Evolutionary conservation across 192 early-diverging fungal species (phyloP), one percentile per base, ranked within the genome.

Genomic region (Linderina pennispora): DNA sequence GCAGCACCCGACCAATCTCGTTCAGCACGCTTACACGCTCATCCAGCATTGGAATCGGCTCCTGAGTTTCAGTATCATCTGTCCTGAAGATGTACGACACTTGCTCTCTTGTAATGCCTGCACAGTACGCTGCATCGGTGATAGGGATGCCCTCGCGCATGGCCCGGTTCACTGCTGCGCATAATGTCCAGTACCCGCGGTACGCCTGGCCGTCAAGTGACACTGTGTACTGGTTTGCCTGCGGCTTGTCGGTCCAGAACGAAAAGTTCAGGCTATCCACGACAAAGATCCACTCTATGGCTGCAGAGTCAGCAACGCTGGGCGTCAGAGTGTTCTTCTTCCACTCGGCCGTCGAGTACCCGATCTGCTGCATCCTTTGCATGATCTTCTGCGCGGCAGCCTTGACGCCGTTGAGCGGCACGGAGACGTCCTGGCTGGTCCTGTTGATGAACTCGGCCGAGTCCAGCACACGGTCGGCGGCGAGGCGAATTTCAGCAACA

Each of bases 231-330:
- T 77, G 76, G 16, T 77, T 55, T 6, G 66, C 46, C 1, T 49
- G 45, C 8, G 63, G 47, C 13, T 59, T 62, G 46, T 81, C 67
- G 8, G 78, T 66, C 88, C 88, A 92, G 55, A 92, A 92, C 18
- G 87, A 90, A 58, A 90, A 92, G 58, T 92, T 92, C 17, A 90
- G 73, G 13, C 82, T 53, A 56, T 92, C 90, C 1, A 89, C 77
- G 5, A 92, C 45, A 37, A 92, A 92, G 19, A 92, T 90, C 84
- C 83, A 87, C 38, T 89, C 77, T 16, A 85, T 59, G 15, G 84
- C 79, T 1, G 32, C 41, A 14, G 36, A 32, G 50, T 87, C 62
- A 24, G 79, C 79, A 10, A 58, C 48, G 25, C 79, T 77, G 4
- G 87, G 87, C 44, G 81, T 80, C 42, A 88, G 51, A 22, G 72